phyloP scores from a whole-genome alignment of 1,284 basidiomycete species.

The Taiwanofungus camphoratus region DNA sequence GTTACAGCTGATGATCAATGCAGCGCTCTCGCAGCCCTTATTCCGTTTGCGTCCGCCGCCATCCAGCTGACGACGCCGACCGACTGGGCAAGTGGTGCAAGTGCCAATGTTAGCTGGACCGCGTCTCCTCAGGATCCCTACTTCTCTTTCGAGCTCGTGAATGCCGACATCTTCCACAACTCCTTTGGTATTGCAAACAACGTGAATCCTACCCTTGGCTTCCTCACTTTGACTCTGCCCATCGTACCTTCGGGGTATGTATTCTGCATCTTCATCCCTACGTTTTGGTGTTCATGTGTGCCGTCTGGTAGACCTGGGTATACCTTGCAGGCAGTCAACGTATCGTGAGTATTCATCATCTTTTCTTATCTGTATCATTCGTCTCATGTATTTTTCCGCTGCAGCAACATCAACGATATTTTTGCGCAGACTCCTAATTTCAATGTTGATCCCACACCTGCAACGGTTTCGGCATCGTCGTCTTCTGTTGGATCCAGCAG shows the following conservation, averaged over 20 bases:
- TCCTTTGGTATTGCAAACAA: conserved; percentile 56
- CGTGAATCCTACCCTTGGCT: conserved; percentile 34
- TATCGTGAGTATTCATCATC: conserved; percentile 28
- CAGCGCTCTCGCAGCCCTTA: conserved; percentile 40
- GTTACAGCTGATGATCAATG: not conserved
- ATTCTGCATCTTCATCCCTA: conserved; percentile 1
- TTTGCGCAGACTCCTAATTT: conserved; percentile 40
- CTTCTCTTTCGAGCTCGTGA: conserved; percentile 39
- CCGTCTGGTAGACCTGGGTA: conserved; percentile 41
- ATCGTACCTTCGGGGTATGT: conserved; percentile 46
- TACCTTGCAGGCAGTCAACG: conserved; percentile 43
- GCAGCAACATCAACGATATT: conserved; percentile 43
- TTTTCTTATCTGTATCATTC: not conserved
- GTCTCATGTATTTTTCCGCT: not conserved
- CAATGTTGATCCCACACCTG: conserved; percentile 30
- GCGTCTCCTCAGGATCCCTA: conserved; percentile 31
- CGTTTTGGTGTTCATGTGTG: too few species aligned
- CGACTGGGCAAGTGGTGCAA: conserved; percentile 28
- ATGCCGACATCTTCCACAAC: conserved; percentile 45
- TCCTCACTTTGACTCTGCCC: conserved; percentile 40
- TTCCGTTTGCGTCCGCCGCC: conserved; percentile 47
- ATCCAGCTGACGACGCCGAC: conserved; percentile 37
- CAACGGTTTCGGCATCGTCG: conserved; percentile 18
- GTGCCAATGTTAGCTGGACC: conserved; percentile 44
- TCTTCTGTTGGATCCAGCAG: conserved; percentile 10